These are phyloP conservation scores for Rhamnella rubrinervis DNA, from an alignment of 331 rosid genomes.

Conservation along the genomic window DNA sequence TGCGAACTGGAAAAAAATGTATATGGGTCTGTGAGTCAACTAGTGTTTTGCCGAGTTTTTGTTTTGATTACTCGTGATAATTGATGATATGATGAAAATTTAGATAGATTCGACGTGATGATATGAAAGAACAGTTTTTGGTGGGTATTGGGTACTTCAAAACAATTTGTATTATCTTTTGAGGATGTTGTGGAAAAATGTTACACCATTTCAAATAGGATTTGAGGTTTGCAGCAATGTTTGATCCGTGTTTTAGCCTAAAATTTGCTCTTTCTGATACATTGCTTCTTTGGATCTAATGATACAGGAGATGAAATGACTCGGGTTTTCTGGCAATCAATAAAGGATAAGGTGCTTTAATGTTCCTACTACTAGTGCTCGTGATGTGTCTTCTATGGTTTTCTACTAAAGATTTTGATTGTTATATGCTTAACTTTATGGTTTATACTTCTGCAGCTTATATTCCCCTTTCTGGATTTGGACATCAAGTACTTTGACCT, in stretches of 20 bases:
- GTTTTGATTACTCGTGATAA: too few relatives aligned
- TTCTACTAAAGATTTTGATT: neutral
- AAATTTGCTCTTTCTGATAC: neutral
- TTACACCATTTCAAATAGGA: too few relatives aligned
- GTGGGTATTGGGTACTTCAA: too few relatives aligned
- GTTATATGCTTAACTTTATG: neutral
- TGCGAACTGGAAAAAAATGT: too few relatives aligned
- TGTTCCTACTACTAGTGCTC: neutral
- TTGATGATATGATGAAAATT: too few relatives aligned
- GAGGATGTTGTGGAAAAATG: too few relatives aligned
- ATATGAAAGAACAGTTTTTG: too few relatives aligned
- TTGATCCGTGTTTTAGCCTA: neutral
- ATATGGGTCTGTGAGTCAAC: too few relatives aligned
- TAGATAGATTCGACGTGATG: too few relatives aligned
- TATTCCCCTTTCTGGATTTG: conserved; percentile 89
- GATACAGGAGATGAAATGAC: conserved; percentile 97
- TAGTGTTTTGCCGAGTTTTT: too few relatives aligned
- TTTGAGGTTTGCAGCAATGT: too few relatives aligned
- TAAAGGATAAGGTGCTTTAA: conserved; percentile 77
- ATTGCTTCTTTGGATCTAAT: conserved; percentile 26
- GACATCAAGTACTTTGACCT: conserved; percentile 96
- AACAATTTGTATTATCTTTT: too few relatives aligned
- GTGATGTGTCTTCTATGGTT: neutral
- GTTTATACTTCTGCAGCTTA: conserved; percentile 54
- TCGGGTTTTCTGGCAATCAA: conserved; percentile 83